phyloP scores from a whole-genome alignment of 805 yeast species.

The Candida corydali region DNA sequence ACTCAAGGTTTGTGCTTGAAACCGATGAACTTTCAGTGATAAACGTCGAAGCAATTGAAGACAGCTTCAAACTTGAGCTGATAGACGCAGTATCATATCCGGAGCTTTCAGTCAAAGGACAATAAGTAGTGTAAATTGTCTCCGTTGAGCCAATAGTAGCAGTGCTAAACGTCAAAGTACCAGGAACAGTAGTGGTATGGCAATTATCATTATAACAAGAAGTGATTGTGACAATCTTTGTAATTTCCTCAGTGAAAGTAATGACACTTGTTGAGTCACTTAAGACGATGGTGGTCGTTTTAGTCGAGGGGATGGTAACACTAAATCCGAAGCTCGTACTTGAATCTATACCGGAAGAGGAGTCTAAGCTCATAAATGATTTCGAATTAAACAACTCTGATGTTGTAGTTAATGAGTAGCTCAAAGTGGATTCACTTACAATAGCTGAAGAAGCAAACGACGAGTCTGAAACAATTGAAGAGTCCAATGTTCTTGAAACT shows the following conservation, averaged over 20 bases:
- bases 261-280: slow-evolving; percentile 2
- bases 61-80: not conserved
- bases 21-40: not conserved
- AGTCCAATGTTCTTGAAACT: too few species aligned
- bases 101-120: slow-evolving; percentile 23
- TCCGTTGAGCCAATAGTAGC: slow-evolving; percentile 30
- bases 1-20: not conserved
- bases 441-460: too few species aligned
- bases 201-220: slow-evolving; percentile 33
- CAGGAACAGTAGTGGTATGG: slow-evolving; percentile 23
- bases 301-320: not conserved
- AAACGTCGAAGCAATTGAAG: not conserved
- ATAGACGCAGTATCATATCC: slow-evolving; percentile 18
- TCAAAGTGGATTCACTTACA: too few species aligned
- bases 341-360: too few species aligned
- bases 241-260: slow-evolving; percentile 13
- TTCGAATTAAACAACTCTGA: too few species aligned
- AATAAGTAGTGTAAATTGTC: slow-evolving; percentile 29
- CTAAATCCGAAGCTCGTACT: not conserved
- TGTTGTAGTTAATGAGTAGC: too few species aligned
- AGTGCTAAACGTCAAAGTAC: slow-evolving; percentile 15
- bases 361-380: too few species aligned
- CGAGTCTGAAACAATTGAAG: too few species aligned
- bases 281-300: not conserved
- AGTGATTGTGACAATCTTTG: slow-evolving; percentile 31